Base-by-base conservation (phyloP, 495 filamentous ascomycete species). In the Penicillium pulvis region DNA sequence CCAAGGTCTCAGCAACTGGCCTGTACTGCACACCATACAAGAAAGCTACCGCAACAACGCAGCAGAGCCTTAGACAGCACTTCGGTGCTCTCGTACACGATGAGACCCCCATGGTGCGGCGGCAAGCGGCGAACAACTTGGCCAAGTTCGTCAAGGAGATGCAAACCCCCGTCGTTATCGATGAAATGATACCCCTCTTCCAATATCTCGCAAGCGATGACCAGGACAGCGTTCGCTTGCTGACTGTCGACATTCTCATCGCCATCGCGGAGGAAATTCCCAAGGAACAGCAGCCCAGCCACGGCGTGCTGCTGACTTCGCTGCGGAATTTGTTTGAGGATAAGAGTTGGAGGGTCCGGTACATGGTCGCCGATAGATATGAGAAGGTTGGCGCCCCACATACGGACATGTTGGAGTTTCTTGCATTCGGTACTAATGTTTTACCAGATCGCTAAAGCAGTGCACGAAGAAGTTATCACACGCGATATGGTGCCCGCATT, bases 111-210 rank as follows among this genome's bases (percentile, higher is more conserved):
- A 98, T 98, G 94, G 94, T 98, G 60, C 87, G 94, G 73, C 89
- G 94, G 81, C 91, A 96, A 75, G 88, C 94, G 24, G 94, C 94
- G 33, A 97, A 92, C 75, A 92, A 98, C 78, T 79, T 98, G 63
- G 90, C 93, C 57, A 98, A 97, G 72, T 98, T 98, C 60, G 91
- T 98, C 58, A 96, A 95, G 79, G 90, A 90, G 69, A 95, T 97
- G 92, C 85, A 92, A 19, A 83, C 92, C 26, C 80, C 86, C 51
- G 86, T 97, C 63, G 90, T 98, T 59, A 92, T 98, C 61, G 90
- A 96, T 33, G 94, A 98, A 76, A 97, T 98, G 91, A 97, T 98
- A 77, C 92, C 93, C 71, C 84, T 97, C 54, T 98, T 98, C 78
- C 93, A 98, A 76, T 94, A 97, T 74, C 85, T 98, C 44, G 92